Evolutionary conservation across 257 asterid genomes (phyloP).

Genomic region (Coffea eugenioides): DNA sequence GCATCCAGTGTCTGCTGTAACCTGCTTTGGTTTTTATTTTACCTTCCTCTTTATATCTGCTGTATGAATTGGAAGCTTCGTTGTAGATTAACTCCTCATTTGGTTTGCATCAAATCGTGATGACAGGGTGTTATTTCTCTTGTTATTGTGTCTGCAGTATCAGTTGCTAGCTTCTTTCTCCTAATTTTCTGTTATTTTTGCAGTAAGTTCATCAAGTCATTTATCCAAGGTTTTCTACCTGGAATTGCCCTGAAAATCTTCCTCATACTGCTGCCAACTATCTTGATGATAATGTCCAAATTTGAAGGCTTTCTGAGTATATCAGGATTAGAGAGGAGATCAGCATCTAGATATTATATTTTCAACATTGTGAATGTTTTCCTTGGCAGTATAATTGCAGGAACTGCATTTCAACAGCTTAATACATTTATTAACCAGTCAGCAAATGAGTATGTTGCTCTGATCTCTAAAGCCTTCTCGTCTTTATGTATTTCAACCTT

Average conservation of each 20-base stretch:
- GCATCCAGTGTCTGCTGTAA: background rate
- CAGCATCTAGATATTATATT: constrained; percentile 68
- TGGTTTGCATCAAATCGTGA: background rate
- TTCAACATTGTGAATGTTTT: constrained; percentile 88
- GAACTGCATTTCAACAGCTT: constrained; percentile 89
- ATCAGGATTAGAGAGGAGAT: constrained; percentile 76
- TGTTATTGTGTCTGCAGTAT: background rate
- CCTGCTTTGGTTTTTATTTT: background rate
- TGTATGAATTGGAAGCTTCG: background rate
- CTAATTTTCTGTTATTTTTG: constrained; percentile 25
- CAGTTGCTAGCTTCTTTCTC: constrained; percentile 2
- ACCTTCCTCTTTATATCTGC: background rate
- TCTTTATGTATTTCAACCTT: background rate
- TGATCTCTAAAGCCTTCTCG: background rate
- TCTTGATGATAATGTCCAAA: constrained; percentile 89
- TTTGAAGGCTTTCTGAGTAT: constrained; percentile 81
- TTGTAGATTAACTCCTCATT: background rate
- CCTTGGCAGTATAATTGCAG: constrained; percentile 78
- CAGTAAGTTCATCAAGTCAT: constrained; percentile 81
- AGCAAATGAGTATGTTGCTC: constrained; percentile 59
- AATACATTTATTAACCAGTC: constrained; percentile 63
- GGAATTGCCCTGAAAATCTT: constrained; percentile 94
- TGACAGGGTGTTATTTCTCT: background rate
- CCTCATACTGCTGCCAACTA: constrained; percentile 77
- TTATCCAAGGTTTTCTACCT: constrained; percentile 93